phyloP scores from a whole-genome alignment of 805 yeast genomes.

The Candida broadrunensis region DNA sequence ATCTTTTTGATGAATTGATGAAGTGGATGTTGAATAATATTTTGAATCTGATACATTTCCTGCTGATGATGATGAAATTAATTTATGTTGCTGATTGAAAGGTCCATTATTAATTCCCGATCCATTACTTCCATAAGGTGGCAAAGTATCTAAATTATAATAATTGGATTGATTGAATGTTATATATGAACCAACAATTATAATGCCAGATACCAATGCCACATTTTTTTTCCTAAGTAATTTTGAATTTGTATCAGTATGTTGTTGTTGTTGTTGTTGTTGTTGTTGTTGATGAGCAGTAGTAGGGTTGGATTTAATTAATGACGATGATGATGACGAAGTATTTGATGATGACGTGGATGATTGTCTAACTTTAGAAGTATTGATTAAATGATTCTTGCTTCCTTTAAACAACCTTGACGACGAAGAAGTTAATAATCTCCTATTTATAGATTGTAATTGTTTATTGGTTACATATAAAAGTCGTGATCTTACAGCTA shows the following conservation, averaged over 20 bases:
- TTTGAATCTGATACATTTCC: conserved; percentile 14
- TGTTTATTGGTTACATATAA: conserved; percentile 14
- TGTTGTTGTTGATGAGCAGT: not conserved
- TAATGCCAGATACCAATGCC: conserved; percentile 39
- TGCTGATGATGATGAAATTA: conserved; percentile 12
- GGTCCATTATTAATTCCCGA: conserved; percentile 5
- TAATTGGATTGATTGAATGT: conserved; percentile 38
- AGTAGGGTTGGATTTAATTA: not conserved
- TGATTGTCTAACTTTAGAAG: conserved; percentile 8
- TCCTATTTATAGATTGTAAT: conserved; percentile 9
- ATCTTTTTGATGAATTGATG: conserved; percentile 40
- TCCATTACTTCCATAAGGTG: conserved; percentile 7
- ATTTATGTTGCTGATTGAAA: conserved; percentile 11
- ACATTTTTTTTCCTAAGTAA: conserved; percentile 28
- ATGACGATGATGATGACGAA: conserved; percentile 7
- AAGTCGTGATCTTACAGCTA: conserved; percentile 18
- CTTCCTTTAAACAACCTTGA: not conserved
- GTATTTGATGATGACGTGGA: conserved; percentile 11
- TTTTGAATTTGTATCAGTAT: conserved; percentile 4
- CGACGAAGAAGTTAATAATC: not conserved
- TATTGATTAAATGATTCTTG: not conserved
- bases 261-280: conserved; percentile 3
- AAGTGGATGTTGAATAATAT: conserved; percentile 39
- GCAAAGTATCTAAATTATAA: conserved; percentile 39
- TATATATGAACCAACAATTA: conserved; percentile 42